phyloP scores from a whole-genome alignment of 495 filamentous ascomycete genomes.

The Aspergillus cristatus region DNA sequence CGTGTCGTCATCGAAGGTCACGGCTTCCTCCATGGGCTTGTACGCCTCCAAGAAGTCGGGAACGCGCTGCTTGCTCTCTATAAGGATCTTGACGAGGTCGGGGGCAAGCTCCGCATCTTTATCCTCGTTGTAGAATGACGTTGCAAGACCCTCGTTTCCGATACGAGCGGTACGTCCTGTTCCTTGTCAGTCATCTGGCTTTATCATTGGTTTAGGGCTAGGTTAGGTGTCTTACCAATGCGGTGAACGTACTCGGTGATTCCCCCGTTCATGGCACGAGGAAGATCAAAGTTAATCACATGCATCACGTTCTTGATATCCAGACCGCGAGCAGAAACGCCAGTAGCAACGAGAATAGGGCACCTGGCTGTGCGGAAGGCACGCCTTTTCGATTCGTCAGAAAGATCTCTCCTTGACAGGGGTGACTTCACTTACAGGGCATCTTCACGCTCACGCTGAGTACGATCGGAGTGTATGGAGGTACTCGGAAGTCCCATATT shows the following conservation, averaged over 20 bases:
- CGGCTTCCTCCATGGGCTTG: constrained; percentile 41
- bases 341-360: constrained; percentile 79
- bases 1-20: constrained; percentile 54
- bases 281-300: constrained; percentile 89
- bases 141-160: constrained; percentile 76
- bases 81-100: constrained; percentile 63
- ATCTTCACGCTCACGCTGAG: constrained; percentile 88
- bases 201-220: no score
- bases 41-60: constrained; percentile 71
- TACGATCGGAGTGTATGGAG: constrained; percentile 80
- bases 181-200: neutral
- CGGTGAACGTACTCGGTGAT: constrained; percentile 92
- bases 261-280: constrained; percentile 59
- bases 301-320: constrained; percentile 82
- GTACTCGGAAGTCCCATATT: constrained; percentile 69
- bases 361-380: constrained; percentile 64
- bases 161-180: constrained; percentile 88
- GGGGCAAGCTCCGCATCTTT: constrained; percentile 58
- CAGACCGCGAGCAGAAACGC: constrained; percentile 79
- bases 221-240: constrained; percentile 49
- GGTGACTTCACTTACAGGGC: constrained; percentile 51
- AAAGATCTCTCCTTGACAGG: no score
- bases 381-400: constrained; percentile 37
- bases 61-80: constrained; percentile 67
- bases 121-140: constrained; percentile 74